A percentile compares a stretch with the other conserved stretches of the same genome.
These are phyloP conservation scores for Lasiosphaeria miniovina DNA, from an alignment of 495 filamentous ascomycete species.

Conservation along the genomic window DNA sequence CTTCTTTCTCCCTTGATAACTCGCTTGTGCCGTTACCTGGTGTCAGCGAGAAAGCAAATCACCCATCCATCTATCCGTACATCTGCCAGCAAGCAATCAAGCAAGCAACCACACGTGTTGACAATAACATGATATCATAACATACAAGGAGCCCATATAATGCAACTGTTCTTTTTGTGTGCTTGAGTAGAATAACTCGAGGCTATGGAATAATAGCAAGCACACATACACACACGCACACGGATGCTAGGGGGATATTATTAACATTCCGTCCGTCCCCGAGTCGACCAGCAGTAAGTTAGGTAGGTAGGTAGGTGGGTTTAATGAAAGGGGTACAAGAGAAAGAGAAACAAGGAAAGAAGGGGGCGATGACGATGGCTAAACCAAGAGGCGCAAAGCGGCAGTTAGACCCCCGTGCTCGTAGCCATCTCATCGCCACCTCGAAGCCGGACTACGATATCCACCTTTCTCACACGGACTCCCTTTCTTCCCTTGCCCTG, in stretches of 20 bases:
- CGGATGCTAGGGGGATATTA: neutral
- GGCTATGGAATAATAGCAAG: neutral
- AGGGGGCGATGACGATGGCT: slow-evolving; percentile 6
- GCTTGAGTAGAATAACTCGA: neutral
- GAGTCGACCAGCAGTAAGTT: neutral
- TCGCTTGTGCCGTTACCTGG: too few relatives aligned
- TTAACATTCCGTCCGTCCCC: slow-evolving; percentile 4
- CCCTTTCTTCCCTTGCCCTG: too few relatives aligned
- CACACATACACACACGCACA: neutral
- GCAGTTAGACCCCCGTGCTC: too few relatives aligned
- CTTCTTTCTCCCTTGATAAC: too few relatives aligned
- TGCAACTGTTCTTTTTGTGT: neutral
- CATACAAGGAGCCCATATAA: neutral
- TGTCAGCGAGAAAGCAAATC: neutral
- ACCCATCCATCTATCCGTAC: neutral
- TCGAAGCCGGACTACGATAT: too few relatives aligned
- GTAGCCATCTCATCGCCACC: too few relatives aligned
- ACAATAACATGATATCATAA: neutral
- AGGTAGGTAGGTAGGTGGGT: neutral
- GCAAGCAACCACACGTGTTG: neutral
- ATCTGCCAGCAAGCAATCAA: neutral
- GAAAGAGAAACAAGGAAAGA: slow-evolving; percentile 31
- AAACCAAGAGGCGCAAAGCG: slow-evolving; percentile 21
- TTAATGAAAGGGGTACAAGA: slow-evolving; percentile 22
- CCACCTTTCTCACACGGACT: too few relatives aligned